Evolutionary conservation across 352 stramenopile genomes (phyloP), one percentile per base, ranked within the genome.

Genomic region (Globisporangium takayamanum): DNA sequence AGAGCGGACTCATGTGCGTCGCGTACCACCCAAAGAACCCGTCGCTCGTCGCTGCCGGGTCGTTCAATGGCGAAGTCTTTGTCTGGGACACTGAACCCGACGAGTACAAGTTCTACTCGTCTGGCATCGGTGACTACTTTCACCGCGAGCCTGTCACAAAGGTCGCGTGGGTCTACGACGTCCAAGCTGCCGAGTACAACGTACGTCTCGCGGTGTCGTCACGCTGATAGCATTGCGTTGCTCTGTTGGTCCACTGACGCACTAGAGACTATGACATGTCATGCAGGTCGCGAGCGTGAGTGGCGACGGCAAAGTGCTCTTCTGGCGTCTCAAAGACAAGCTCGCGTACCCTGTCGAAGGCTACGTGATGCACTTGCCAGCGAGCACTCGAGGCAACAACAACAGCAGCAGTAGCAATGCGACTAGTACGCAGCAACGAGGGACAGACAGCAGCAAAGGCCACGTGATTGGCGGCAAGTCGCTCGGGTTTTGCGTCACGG

Each of bases 1-100:
- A 90, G 77, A 92, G 82, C 56, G 89, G 85, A 6, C 71, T 96
- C 28, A 94, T 95, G 86, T 94, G 83, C 58, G 85, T 96, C 18
- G 75, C 73, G 20, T 94, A 81, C 58, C 88, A 96, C 60, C 88
- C 88, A 12, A 81, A 78, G 59, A 90, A 88, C 39, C 87, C 87
- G 20, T 81, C 85, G 4, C 50, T 96, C 18, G 73, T 96, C 18
- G 88, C 88, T 7, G 87, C 82, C 7, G 88, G 87, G 1, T 89
- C 80, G 5, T 96, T 95, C 68, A 94, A 92, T 39, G 88, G 87
- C 41, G 87, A 96, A 62, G 79, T 95, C 11, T 73, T 93, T 2
- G 67, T 95, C 8, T 92, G 84, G 77, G 84, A 95, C 53, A 80
- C 73, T 0, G 72, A 89, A 42, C 70, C 73, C 2, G 77, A 84